Evolutionary conservation across 2,329 filamentous ascomycete species (phyloP).

Genomic region (Pseudocercospora fuligena): DNA sequence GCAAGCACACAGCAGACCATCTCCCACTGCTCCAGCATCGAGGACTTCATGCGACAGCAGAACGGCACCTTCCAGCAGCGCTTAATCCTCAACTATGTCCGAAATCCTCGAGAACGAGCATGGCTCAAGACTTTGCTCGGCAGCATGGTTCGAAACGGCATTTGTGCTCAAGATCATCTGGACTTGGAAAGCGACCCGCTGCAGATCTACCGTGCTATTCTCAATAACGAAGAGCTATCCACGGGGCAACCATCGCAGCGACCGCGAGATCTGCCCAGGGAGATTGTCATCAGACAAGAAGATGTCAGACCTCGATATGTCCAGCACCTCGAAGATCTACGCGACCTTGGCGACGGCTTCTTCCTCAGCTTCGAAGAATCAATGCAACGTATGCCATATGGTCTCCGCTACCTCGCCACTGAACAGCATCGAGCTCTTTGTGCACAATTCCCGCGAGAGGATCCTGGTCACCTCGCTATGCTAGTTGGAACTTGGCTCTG

Average conservation of each 20-base stretch:
- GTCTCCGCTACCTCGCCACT: constrained; percentile 83
- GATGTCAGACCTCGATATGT: constrained; percentile 94
- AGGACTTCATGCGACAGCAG: constrained; percentile 74
- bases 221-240: constrained; percentile 95
- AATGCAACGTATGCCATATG: constrained; percentile 88
- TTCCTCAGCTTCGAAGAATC: constrained; percentile 81
- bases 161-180: constrained; percentile 87
- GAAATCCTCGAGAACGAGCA: constrained; percentile 89
- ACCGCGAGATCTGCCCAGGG: constrained; percentile 82
- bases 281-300: constrained; percentile 92
- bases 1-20: constrained; percentile 86
- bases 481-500: constrained; percentile 90
- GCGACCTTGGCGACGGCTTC: constrained; percentile 93
- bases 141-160: constrained; percentile 84
- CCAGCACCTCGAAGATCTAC: constrained; percentile 87
- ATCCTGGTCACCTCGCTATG: constrained; percentile 77
- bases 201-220: constrained; percentile 92
- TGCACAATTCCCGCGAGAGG: constrained; percentile 78
- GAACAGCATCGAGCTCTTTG: constrained; percentile 82
- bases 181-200: constrained; percentile 96
- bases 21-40: constrained; percentile 70
- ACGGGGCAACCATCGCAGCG: constrained; percentile 84
- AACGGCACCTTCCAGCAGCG: constrained; percentile 94
- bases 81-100: constrained; percentile 82
- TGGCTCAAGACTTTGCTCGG: constrained; percentile 87